Evolutionary conservation across 495 filamentous ascomycete species (phyloP).

Genomic region (Penicillium manginii): DNA sequence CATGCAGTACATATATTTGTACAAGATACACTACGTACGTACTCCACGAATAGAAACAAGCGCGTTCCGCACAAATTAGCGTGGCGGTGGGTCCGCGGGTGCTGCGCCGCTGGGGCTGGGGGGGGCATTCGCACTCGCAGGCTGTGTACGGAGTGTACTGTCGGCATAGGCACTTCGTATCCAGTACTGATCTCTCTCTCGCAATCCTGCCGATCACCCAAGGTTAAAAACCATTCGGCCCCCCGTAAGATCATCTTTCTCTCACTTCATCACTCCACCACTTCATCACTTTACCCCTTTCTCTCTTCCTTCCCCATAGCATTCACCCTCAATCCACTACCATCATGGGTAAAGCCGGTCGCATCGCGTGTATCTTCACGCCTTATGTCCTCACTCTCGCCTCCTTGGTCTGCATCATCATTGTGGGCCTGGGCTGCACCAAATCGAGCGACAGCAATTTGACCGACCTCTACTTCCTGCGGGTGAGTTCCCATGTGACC

Average conservation of each 20-base stretch:
- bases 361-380: slow-evolving; percentile 78
- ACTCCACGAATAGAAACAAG: slow-evolving; percentile 34
- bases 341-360: slow-evolving; percentile 73
- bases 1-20: not conserved
- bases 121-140: not conserved
- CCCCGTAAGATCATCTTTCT: slow-evolving; percentile 6
- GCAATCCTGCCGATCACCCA: slow-evolving; percentile 10
- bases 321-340: slow-evolving; percentile 6
- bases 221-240: slow-evolving; percentile 17
- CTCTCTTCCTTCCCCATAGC: slow-evolving; percentile 9
- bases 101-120: slow-evolving; percentile 2
- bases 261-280: not conserved
- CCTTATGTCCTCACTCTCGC: slow-evolving; percentile 77
- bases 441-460: slow-evolving; percentile 57
- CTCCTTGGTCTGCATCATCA: slow-evolving; percentile 70
- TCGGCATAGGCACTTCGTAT: not conserved
- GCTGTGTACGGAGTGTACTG: slow-evolving; percentile 1
- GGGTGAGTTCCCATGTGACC: slow-evolving; percentile 59
- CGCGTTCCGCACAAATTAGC: slow-evolving; percentile 6
- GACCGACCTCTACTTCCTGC: slow-evolving; percentile 71
- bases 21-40: not conserved
- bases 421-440: slow-evolving; percentile 74
- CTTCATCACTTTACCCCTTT: not conserved
- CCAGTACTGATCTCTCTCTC: no score
- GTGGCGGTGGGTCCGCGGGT: slow-evolving; percentile 21